Conservation (phyloP, 495 filamentous ascomycete genomes). For the Saxophila tyrrhenica region DNA sequence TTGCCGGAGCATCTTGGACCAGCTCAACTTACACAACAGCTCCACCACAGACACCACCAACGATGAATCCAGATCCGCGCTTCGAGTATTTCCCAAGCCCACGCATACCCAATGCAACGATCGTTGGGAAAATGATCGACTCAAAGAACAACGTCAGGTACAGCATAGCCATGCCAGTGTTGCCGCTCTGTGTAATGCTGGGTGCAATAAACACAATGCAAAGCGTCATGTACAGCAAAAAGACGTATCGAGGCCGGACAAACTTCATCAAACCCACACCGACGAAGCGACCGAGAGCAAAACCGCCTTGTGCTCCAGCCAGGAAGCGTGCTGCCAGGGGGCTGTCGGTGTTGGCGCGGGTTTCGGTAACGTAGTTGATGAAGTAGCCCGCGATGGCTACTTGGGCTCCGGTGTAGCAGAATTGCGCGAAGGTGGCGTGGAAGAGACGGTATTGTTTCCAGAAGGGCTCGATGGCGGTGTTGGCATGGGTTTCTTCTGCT, state of each 20-base stretch:
- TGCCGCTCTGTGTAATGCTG: constrained; percentile 30
- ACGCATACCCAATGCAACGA: constrained; percentile 56
- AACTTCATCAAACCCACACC: constrained; percentile 32
- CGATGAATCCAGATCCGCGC: constrained; percentile 53
- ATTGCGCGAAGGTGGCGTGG: constrained; percentile 54
- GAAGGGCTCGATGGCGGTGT: constrained; percentile 41
- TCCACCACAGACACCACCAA: constrained; percentile 54
- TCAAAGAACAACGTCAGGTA: constrained; percentile 60
- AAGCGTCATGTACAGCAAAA: constrained; percentile 26
- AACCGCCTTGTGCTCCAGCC: constrained; percentile 55
- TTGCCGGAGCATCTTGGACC: too few species aligned
- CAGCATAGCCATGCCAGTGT: constrained; percentile 42
- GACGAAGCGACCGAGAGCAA: constrained; percentile 54
- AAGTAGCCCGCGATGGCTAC: constrained; percentile 49
- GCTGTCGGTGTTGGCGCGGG: constrained; percentile 9
- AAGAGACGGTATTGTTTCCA: constrained; percentile 55
- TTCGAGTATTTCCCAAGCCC: constrained; percentile 63
- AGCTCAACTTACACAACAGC: too few species aligned
- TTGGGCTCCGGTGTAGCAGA: constrained; percentile 61
- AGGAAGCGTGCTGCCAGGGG: constrained; percentile 36
- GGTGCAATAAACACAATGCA: constrained; percentile 45
- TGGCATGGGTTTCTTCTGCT: constrained; percentile 32
- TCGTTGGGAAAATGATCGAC: constrained; percentile 53
- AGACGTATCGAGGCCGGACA: constrained; percentile 26
- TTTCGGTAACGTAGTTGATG: constrained; percentile 37